Evolutionary conservation across 2,329 filamentous ascomycete species (phyloP).

Genomic region (Arachnomyces sp.): DNA sequence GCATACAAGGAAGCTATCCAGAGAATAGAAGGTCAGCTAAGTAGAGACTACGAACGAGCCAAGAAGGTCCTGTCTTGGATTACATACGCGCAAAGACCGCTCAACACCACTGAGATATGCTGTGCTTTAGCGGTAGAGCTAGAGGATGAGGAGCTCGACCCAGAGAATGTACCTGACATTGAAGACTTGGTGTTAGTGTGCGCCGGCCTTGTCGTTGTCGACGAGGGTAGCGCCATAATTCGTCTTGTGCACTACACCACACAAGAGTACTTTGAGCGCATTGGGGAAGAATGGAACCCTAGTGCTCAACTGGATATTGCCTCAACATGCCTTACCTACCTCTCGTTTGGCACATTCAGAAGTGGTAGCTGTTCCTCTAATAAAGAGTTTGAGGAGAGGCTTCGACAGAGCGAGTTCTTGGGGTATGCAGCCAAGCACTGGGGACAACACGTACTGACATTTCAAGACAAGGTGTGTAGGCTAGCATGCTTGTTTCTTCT

Average conservation of each 20-base stretch:
- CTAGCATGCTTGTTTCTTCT: no score
- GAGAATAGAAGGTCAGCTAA: not conserved
- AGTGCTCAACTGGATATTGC: constrained; percentile 17
- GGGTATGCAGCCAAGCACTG: constrained; percentile 22
- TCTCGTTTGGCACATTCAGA: constrained; percentile 19
- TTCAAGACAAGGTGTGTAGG: no score
- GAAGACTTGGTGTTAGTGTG: constrained; percentile 14
- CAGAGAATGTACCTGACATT: constrained; percentile 7
- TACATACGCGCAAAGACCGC: not conserved
- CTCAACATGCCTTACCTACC: constrained; percentile 22
- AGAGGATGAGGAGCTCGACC: not conserved
- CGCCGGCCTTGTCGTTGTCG: constrained; percentile 17
- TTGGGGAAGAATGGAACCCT: constrained; percentile 20
- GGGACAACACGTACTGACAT: constrained; percentile 15
- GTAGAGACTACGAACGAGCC: not conserved
- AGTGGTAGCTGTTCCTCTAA: constrained; percentile 11
- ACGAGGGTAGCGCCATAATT: constrained; percentile 14
- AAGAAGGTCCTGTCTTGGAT: not conserved
- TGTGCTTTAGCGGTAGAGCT: not conserved
- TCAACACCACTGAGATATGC: not conserved
- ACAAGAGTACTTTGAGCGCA: constrained; percentile 39
- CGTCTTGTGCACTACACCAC: constrained; percentile 40
- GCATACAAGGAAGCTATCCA: constrained; percentile 34
- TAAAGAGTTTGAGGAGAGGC: constrained; percentile 12
- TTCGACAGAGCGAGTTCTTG: constrained; percentile 16